Conservation (phyloP, 192 early-diverging fungal genomes). For the Umbelopsis isabellina region DNA sequence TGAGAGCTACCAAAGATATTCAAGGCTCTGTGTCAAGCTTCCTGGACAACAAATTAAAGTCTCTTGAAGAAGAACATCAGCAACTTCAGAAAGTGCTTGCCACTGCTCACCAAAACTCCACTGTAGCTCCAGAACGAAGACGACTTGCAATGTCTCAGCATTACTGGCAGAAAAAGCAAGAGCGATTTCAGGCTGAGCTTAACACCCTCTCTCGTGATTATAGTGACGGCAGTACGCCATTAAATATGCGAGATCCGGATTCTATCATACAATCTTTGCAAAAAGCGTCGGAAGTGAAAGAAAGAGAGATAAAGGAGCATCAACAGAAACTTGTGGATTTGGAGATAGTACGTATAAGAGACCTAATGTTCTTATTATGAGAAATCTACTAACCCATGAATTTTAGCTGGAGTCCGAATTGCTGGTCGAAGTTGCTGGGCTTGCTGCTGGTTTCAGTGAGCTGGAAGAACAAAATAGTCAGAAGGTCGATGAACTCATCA, state of each 20-base stretch:
- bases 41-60: conserved; percentile 1
- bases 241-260: not conserved
- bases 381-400: not conserved
- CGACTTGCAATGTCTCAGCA: conserved; percentile 10
- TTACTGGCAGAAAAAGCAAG: conserved; percentile 1
- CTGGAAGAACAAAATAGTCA: conserved; percentile 75
- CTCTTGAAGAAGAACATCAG: not conserved
- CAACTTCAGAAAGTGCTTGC: not conserved
- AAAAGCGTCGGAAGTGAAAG: conserved; percentile 10
- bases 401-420: conserved; percentile 14
- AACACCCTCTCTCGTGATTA: not conserved
- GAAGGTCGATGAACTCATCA: conserved; percentile 68
- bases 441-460: conserved; percentile 52
- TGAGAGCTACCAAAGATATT: conserved; percentile 3
- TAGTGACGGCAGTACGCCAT: not conserved
- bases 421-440: conserved; percentile 11
- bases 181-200: conserved; percentile 5
- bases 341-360: not conserved
- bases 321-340: conserved; percentile 3
- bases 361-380: not conserved
- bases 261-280: not conserved
- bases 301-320: not conserved
- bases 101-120: not conserved
- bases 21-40: not conserved
- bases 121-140: conserved; percentile 11